Evolutionary conservation across 768 basidiomycete species (phyloP).

Genomic region (Rhodotorula babjevae): DNA sequence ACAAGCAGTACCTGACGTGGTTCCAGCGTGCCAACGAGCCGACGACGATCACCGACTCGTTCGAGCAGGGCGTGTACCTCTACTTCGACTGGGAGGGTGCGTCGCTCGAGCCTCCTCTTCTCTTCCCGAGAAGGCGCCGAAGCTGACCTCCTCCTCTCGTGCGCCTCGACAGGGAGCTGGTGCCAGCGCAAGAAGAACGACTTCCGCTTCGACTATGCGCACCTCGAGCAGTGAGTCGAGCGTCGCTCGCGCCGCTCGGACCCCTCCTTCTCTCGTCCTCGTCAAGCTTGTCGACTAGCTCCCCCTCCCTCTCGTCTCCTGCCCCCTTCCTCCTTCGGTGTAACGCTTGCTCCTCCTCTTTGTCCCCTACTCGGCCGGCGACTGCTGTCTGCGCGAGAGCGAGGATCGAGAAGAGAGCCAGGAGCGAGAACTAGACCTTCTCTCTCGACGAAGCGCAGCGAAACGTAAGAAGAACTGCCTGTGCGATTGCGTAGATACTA

Average conservation of each 20-base stretch:
- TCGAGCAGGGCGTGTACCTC: slow-evolving; percentile 97
- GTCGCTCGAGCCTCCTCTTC: neutral
- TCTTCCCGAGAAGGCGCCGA: too few relatives aligned
- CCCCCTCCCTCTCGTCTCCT: neutral
- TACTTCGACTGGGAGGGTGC: slow-evolving; percentile 84
- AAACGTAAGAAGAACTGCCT: too few relatives aligned
- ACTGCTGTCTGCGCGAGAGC: too few relatives aligned
- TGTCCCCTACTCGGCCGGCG: too few relatives aligned
- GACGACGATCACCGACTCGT: slow-evolving; percentile 97
- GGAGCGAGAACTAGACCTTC: too few relatives aligned
- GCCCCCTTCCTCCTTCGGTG: neutral
- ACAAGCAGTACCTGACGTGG: slow-evolving; percentile 97
- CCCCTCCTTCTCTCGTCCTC: too few relatives aligned
- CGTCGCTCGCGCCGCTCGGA: neutral
- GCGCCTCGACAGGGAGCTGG: slow-evolving; percentile 58
- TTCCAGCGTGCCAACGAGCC: slow-evolving; percentile 98
- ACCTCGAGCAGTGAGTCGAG: slow-evolving; percentile 9
- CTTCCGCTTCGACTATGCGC: slow-evolving; percentile 61
- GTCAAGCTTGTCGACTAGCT: neutral
- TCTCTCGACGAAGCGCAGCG: too few relatives aligned
- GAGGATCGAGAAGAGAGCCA: too few relatives aligned
- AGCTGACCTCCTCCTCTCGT: too few relatives aligned
- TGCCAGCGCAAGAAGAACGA: slow-evolving; percentile 97
- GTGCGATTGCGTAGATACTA: too few relatives aligned
- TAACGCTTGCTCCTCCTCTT: neutral